These are phyloP conservation scores for Clavispora asparagi DNA, from an alignment of 805 yeast species.

Conservation along the genomic window DNA sequence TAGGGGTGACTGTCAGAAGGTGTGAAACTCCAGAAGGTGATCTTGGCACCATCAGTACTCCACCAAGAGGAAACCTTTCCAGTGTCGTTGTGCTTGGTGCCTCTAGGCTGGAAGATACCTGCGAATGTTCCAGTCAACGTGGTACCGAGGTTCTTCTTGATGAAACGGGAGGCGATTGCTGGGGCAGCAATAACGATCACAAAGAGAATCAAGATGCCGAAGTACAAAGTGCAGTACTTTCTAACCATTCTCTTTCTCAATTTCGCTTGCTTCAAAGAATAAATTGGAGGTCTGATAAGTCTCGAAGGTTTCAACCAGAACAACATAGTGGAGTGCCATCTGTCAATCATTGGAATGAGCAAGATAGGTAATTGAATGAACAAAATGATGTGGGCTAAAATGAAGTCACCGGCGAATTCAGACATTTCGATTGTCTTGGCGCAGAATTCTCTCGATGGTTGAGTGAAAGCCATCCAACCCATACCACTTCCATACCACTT, in stretches of 20 bases:
- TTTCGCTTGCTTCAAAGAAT: slow-evolving; percentile 92
- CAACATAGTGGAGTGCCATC: slow-evolving; percentile 97
- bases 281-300: slow-evolving; percentile 97
- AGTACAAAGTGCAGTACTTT: slow-evolving; percentile 82
- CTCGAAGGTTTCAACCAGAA: slow-evolving; percentile 98
- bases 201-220: slow-evolving; percentile 62
- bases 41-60: slow-evolving; percentile 17
- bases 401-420: slow-evolving; percentile 94
- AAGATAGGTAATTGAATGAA: slow-evolving; percentile 87
- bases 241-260: slow-evolving; percentile 96
- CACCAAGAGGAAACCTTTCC: slow-evolving; percentile 36
- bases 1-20: slow-evolving; percentile 52
- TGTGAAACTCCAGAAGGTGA: slow-evolving; percentile 45
- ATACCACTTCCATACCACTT: slow-evolving; percentile 95
- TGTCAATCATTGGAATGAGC: slow-evolving; percentile 81
- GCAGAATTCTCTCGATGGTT: slow-evolving; percentile 90
- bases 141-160: slow-evolving; percentile 36
- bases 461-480: slow-evolving; percentile 92
- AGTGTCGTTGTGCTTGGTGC: slow-evolving; percentile 78
- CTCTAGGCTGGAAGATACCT: slow-evolving; percentile 90
- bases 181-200: slow-evolving; percentile 84
- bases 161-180: slow-evolving; percentile 68
- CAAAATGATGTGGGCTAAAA: slow-evolving; percentile 84
- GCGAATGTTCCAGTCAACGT: slow-evolving; percentile 33
- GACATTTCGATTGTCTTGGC: slow-evolving; percentile 94